Base-by-base conservation (phyloP, 805 yeast genomes). In the Pichia californica region DNA sequence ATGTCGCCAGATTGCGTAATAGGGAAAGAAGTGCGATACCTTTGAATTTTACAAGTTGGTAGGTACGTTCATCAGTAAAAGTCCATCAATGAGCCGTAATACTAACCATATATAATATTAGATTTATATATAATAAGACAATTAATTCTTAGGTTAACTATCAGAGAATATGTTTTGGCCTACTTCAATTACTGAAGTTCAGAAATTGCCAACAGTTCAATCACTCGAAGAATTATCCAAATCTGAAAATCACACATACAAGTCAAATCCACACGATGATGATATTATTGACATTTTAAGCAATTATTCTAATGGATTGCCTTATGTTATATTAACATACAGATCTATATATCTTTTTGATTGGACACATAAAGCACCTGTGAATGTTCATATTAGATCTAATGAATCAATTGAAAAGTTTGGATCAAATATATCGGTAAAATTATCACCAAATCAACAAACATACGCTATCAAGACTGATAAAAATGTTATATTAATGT, bases 311-410 rank as follows among this genome's bases (percentile, higher is more conserved):
- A 40, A 41, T 15, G 40, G 43, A 19, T 50, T 54, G 25, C 64
- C 70, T 5, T 53, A 65, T 27, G 58, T 59, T 2, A 56, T 62
- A 5, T 40, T 68, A 10, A 70, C 75, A 2, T 54, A 56, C 41
- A 47, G 67, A n/a, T 58, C 67, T 5, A 40, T 70, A 4, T 70
- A 66, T 47, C 40, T 71, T 28, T 70, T 58, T 54, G 67, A 70
- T 44, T 61, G 64, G 19, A 52, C 57, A 46, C 73, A 76, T 3
- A 59, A 69, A 37, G 59, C 73, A 13, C 77, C 80, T 1, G 58
- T 77, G 5, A 70, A 74, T 9, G 67, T 68, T 3, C 77, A 76
- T 50, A 58, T 64, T 7, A 57, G 84, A 43, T 59, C 73, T 0
- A 52, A 53, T 19, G 62, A 64, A 18, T 73, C 80, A 4, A 45